Percentiles rank a stretch among this genome's conserved stretches.
phyloP scores from a whole-genome alignment of 495 filamentous ascomycete genomes.

The Pyrenula massariospora region DNA sequence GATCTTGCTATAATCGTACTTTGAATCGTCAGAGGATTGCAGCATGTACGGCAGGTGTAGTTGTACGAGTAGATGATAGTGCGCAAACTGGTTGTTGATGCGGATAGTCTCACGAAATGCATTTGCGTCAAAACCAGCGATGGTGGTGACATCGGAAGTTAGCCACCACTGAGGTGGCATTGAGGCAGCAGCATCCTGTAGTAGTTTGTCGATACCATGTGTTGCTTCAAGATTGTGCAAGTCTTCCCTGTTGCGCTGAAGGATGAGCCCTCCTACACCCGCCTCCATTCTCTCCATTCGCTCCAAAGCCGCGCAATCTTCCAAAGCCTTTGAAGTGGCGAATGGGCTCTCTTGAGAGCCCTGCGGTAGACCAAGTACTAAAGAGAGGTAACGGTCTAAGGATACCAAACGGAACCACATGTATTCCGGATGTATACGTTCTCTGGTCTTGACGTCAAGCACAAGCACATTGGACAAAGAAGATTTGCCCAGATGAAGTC shows the following conservation, averaged over 20 bases:
- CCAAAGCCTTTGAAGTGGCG: constrained; percentile 3
- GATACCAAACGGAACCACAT: constrained; percentile 18
- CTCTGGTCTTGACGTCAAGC: constrained; percentile 9
- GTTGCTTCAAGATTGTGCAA: constrained; percentile 12
- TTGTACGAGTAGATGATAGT: constrained; percentile 23
- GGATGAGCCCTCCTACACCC: constrained; percentile 22
- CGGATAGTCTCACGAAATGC: constrained; percentile 8
- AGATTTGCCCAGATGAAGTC: constrained; percentile 6
- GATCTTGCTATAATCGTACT: constrained; percentile 20
- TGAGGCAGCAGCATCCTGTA: constrained; percentile 23
- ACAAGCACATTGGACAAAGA: constrained; percentile 10
- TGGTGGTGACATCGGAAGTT: constrained; percentile 5
- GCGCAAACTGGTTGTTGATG: constrained; percentile 22
- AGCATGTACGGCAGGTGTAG: constrained; percentile 23
- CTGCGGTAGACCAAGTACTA: constrained; percentile 37
- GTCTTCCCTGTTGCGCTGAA: constrained; percentile 26
- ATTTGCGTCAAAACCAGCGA: not conserved
- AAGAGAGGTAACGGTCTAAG: constrained; percentile 31
- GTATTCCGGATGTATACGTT: constrained; percentile 9
- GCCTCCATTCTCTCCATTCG: constrained; percentile 17
- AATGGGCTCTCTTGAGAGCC: constrained; percentile 19
- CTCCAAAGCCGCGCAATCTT: constrained; percentile 7
- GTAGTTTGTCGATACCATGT: constrained; percentile 27
- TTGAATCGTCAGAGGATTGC: constrained; percentile 4
- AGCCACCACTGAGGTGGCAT: constrained; percentile 30